Evolutionary conservation across 2,329 filamentous ascomycete genomes (phyloP), one percentile per base, ranked within the genome.

Genomic region (Knoxdaviesia capensis): DNA sequence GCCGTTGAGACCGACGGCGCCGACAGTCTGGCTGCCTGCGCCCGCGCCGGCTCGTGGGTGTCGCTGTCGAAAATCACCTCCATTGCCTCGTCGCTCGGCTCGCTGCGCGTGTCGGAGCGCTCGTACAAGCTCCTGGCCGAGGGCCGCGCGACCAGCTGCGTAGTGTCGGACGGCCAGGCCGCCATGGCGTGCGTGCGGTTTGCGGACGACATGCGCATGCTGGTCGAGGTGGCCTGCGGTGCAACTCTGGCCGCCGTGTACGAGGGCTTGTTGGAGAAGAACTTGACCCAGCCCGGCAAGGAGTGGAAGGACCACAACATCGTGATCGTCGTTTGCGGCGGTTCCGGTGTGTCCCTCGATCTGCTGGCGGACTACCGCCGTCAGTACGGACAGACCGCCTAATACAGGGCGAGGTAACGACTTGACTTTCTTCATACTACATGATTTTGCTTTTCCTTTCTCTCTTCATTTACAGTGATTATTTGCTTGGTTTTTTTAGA

Each of bases 211-310:
- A 82, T 87, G 50, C 64, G 80, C 30, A 61, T 88, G 44, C 63
- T 94, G 44, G 83, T 94, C 3, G 88, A 96, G 62, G 65, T 80
- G 34, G 77, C 86, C 0, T 94, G 88, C 55, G 86, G 87, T 1
- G 85, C 88, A 5, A 80, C 79, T 41, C 59, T 93, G 8, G 83
- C 79, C 1, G 56, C 73, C 3, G 75, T 67, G 45, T 85, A 84
- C 51, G 51, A 58, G 39, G 63, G 57, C 0, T 41, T 71, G 41
- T 56, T 59, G 1, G 69, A 74, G 34, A 68, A 68, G 33, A 68
- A 84, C 47, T 77, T 69, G 59, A 62, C 65, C 0, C 61, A 69
- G n/a, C 56, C 58, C 1, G 70, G 73, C 32, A 68, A 69, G 33
- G 68, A 84, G 47, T 77, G 69, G 59, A 61, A 65, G 0, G 61